Evolutionary conservation across 2,329 filamentous ascomycete genomes (phyloP), one percentile per base, ranked within the genome.

Genomic region (Aspergillus floridensis): DNA sequence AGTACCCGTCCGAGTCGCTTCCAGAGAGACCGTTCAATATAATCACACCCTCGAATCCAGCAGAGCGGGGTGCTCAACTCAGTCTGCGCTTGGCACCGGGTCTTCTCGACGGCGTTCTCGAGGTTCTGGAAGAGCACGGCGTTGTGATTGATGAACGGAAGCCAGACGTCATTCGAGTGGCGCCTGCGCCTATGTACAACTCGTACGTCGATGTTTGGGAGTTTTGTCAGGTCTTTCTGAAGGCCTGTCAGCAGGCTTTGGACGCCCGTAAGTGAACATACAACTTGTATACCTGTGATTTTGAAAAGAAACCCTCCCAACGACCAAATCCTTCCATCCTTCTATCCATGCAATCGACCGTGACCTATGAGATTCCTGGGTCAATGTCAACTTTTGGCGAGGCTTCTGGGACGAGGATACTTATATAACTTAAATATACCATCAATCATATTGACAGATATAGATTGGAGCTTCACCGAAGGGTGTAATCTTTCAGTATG

Each of bases 161-260:
- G 73, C 92, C 93, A 1, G 88, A 93, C 71, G 92, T 96, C 16
- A 88, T 96, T 53, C 81, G 92, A 1, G 86, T 96, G 1, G 91
- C 92, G 2, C 92, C 93, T 1, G 88, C 90, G 47, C 92, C 92
- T 8, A 74, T 96, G 65, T 96, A 96, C 76, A 93, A 93, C 69
- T 86, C 84, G 0, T 96, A 90, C 71, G 80, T 82, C 60, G 92
- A 96, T 67, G 87, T 92, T 6, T 86, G 77, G 78, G 72, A 76
- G 16, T 91, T 91, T 70, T 81, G 79, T 54, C 73, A 75, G 32
- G 75, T 85, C 14, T 86, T 87, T 66, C 69, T 77, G 5, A 68
- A 75, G 46, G 84, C 82, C 3, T 84, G 80, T 63, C 70, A 69
- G 51, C 71, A 74, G 58, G 79, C 77, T 10, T 65, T 69, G 22